Percentiles rank a stretch among this genome's conserved stretches.
phyloP scores from a whole-genome alignment of 1,139 yeast genomes.

The Pichia sp. region DNA sequence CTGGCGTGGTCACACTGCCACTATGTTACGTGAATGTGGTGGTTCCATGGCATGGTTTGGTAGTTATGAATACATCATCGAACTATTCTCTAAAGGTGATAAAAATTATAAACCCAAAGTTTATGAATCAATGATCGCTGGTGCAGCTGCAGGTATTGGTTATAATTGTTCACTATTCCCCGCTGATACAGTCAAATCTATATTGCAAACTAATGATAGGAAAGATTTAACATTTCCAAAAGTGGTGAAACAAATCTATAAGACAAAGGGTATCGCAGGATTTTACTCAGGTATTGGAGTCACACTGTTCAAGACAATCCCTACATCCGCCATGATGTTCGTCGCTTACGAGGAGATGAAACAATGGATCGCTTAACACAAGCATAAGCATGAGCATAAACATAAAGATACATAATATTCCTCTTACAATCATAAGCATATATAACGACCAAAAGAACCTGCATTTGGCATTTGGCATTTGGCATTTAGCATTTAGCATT shows the following conservation, averaged over 20 bases:
- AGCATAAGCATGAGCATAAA: no score
- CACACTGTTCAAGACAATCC: slow-evolving; percentile 74
- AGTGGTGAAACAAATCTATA: slow-evolving; percentile 34
- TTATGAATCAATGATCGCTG: slow-evolving; percentile 58
- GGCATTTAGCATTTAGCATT: no score
- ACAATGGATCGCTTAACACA: slow-evolving; percentile 14
- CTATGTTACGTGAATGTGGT: slow-evolving; percentile 73
- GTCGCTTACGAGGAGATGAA: slow-evolving; percentile 68
- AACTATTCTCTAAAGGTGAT: slow-evolving; percentile 28
- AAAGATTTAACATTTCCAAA: slow-evolving; percentile 20
- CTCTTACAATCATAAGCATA: no score
- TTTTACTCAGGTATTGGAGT: slow-evolving; percentile 83
- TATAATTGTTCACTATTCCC: slow-evolving; percentile 82
- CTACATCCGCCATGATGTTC: slow-evolving; percentile 85
- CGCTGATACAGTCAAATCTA: slow-evolving; percentile 82
- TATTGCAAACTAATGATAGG: slow-evolving; percentile 58
- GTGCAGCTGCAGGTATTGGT: slow-evolving; percentile 80
- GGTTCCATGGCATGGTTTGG: slow-evolving; percentile 97
- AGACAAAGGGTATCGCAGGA: slow-evolving; percentile 52
- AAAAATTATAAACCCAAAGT: slow-evolving; percentile 31
- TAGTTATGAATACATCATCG: slow-evolving; percentile 58
- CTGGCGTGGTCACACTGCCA: slow-evolving; percentile 88
- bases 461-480: neutral
- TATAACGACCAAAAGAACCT: neutral
- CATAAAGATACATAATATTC: no score